phyloP scores from a whole-genome alignment of 306 rosid genomes.

The Adenanthera pavonina region DNA sequence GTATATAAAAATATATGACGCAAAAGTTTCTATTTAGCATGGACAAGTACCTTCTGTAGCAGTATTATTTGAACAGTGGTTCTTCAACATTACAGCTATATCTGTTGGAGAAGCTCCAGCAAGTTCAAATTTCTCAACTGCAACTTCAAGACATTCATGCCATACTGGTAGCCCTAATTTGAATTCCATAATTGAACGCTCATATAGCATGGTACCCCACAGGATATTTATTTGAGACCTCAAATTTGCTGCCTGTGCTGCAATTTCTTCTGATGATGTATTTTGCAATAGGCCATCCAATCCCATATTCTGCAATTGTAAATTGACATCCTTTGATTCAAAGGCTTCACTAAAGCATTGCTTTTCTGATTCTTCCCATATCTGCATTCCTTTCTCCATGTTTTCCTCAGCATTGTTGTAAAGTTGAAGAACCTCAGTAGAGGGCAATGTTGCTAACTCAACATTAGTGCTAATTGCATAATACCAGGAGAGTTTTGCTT shows the following conservation, averaged over 20 bases:
- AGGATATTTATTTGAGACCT: constrained; percentile 79
- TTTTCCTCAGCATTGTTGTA: constrained; percentile 80
- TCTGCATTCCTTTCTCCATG: constrained; percentile 84
- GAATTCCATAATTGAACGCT: constrained; percentile 82
- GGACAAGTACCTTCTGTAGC: constrained; percentile 62
- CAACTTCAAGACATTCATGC: constrained; percentile 75
- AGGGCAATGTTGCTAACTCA: constrained; percentile 62
- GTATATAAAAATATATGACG: constrained; percentile 5
- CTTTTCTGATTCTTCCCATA: constrained; percentile 72
- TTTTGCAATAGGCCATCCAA: constrained; percentile 53
- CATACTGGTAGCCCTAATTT: constrained; percentile 73
- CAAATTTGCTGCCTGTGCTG: constrained; percentile 63
- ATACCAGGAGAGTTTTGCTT: constrained; percentile 86
- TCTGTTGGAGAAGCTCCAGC: constrained; percentile 91
- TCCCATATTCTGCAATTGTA: constrained; percentile 55
- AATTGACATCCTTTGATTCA: constrained; percentile 45
- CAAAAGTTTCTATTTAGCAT: constrained; percentile 24
- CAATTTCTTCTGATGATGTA: constrained; percentile 60
- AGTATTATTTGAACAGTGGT: constrained; percentile 74
- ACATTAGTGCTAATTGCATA: constrained; percentile 63
- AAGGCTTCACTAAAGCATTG: constrained; percentile 47
- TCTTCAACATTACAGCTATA: constrained; percentile 79
- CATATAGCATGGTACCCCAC: constrained; percentile 92
- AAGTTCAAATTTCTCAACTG: constrained; percentile 81
- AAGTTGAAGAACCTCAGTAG: constrained; percentile 65